Conservation (phyloP, 2,329 filamentous ascomycete species). For the Penicillium glabrum region DNA sequence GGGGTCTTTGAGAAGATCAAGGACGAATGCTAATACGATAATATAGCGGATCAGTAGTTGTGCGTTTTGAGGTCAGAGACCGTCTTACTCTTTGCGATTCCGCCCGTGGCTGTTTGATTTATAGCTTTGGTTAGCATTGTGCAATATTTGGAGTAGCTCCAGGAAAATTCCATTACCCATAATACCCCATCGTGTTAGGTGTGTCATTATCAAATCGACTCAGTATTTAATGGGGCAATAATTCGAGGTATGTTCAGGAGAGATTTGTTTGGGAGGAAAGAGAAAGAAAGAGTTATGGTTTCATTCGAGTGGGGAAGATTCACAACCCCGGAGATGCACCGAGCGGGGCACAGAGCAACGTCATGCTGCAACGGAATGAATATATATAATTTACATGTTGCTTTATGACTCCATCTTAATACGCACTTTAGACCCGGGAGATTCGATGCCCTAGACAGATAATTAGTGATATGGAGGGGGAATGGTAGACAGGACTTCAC, state of each 20-base stretch:
- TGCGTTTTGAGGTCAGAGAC: constrained; percentile 1
- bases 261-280: constrained; percentile 52
- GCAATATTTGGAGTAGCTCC: background rate
- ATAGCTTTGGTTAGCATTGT: constrained; percentile 16
- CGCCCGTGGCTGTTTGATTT: constrained; percentile 40
- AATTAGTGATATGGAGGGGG: background rate
- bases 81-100: constrained; percentile 42
- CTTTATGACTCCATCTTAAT: constrained; percentile 40
- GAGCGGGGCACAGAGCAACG: constrained; percentile 28
- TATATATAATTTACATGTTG: background rate
- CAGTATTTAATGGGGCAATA: constrained; percentile 41
- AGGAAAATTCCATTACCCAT: constrained; percentile 33
- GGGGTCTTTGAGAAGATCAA: constrained; percentile 76
- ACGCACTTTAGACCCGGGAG: constrained; percentile 37
- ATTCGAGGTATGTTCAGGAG: constrained; percentile 60
- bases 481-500: constrained; percentile 4
- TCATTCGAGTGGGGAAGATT: constrained; percentile 2
- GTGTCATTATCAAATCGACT: constrained; percentile 25
- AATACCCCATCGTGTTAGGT: constrained; percentile 45
- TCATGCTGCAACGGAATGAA: constrained; percentile 9
- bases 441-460: constrained; percentile 31
- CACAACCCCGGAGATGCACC: constrained; percentile 21
- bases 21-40: constrained; percentile 57
- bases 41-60: background rate
- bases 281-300: constrained; percentile 2